These are phyloP conservation scores for Citrus unshiu DNA, from an alignment of 345 rosid genomes.

Conservation along the genomic window DNA sequence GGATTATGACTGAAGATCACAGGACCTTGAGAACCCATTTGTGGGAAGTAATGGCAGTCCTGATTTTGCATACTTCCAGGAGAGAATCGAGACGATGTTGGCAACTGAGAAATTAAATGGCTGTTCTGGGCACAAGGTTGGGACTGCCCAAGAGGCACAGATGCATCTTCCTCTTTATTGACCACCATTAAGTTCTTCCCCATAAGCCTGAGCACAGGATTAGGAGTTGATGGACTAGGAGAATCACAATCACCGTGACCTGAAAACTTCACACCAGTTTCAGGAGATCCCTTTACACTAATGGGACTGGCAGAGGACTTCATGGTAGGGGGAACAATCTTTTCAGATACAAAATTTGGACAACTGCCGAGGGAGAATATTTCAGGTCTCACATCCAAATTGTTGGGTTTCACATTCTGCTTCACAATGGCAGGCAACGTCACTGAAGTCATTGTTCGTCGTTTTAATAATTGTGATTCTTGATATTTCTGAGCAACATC, in stretches of 20 bases:
- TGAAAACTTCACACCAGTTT: slow-evolving; percentile 23
- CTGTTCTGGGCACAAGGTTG: slow-evolving; percentile 28
- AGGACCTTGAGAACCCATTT: slow-evolving; percentile 26
- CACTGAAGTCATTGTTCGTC: slow-evolving; percentile 45
- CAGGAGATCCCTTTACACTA: slow-evolving; percentile 34
- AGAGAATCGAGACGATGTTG: slow-evolving; percentile 26
- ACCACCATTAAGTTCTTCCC: slow-evolving; percentile 95
- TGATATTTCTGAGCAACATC: slow-evolving; percentile 41
- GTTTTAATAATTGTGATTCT: slow-evolving; percentile 56
- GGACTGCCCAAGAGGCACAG: slow-evolving; percentile 29
- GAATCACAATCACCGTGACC: slow-evolving; percentile 39
- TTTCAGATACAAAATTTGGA: slow-evolving; percentile 38
- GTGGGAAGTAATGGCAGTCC: slow-evolving; percentile 24
- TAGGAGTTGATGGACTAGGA: slow-evolving; percentile 68
- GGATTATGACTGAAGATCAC: slow-evolving; percentile 26
- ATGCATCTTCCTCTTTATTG: slow-evolving; percentile 66
- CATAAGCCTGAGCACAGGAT: slow-evolving; percentile 87
- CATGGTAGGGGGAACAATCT: slow-evolving; percentile 22
- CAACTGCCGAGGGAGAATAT: slow-evolving; percentile 28
- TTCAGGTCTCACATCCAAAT: slow-evolving; percentile 39
- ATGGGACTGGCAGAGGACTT: slow-evolving; percentile 22
- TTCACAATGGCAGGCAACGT: slow-evolving; percentile 30
- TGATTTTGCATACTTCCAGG: slow-evolving; percentile 20
- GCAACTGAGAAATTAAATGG: slow-evolving; percentile 30
- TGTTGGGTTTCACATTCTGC: slow-evolving; percentile 23